Conservation (phyloP, 2,329 filamentous ascomycete genomes). For the Xylaria sp. region DNA sequence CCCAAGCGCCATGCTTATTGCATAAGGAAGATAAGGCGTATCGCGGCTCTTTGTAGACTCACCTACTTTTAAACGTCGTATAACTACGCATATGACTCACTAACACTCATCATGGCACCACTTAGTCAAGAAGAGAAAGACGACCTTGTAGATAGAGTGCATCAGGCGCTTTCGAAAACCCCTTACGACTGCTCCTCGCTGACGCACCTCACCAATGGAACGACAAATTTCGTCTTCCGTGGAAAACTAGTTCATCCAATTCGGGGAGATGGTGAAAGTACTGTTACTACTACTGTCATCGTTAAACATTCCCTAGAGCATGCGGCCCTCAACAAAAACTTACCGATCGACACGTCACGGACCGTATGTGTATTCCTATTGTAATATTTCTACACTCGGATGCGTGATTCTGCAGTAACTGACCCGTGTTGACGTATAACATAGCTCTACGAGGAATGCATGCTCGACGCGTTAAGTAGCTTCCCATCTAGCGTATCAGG, state of each 20-base stretch:
- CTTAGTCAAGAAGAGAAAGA: constrained; percentile 15
- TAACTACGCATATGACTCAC: not conserved
- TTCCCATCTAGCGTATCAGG: not conserved
- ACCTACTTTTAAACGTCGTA: not conserved
- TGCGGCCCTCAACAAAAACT: constrained; percentile 50
- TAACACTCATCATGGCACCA: constrained; percentile 13
- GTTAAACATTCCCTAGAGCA: constrained; percentile 54
- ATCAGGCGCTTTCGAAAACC: constrained; percentile 16
- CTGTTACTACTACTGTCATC: constrained; percentile 45
- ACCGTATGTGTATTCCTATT: constrained; percentile 40
- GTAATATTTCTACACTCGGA: not conserved
- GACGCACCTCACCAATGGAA: constrained; percentile 52
- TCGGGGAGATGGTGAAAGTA: constrained; percentile 35
- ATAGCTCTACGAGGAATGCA: constrained; percentile 25
- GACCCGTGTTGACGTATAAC: too few species aligned
- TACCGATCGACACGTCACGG: constrained; percentile 50
- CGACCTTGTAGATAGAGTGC: constrained; percentile 7
- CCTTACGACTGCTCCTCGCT: constrained; percentile 52
- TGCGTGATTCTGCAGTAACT: too few species aligned
- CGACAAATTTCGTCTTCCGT: constrained; percentile 56
- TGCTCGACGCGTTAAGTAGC: constrained; percentile 9
- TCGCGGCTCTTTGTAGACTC: not conserved
- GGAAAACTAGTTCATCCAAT: constrained; percentile 49
- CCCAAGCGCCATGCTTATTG: not conserved
- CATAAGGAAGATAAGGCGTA: not conserved